These are phyloP conservation scores for Porcisia deanei DNA, from an alignment of 208 protist species.

Conservation along the genomic window DNA sequence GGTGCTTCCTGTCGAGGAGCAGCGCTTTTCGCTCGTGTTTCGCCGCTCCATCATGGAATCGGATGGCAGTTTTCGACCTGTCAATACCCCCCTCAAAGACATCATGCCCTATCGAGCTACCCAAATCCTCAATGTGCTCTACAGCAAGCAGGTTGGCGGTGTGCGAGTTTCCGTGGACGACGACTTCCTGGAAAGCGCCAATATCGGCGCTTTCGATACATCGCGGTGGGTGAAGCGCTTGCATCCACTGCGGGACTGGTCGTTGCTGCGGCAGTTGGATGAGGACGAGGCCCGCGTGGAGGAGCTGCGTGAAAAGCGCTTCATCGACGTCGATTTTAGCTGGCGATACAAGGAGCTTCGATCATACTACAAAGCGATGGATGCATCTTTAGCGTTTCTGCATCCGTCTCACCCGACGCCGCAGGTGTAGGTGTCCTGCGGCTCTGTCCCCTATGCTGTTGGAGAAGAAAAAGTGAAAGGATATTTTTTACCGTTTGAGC, in stretches of 20 bases:
- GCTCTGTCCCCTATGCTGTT: background rate
- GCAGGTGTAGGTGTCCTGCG: background rate
- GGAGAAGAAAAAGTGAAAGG: background rate
- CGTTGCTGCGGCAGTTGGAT: constrained; percentile 77
- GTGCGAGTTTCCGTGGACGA: constrained; percentile 81
- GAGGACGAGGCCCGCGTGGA: constrained; percentile 81
- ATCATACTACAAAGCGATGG: constrained; percentile 68
- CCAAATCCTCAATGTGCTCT: constrained; percentile 85
- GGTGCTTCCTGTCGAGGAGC: constrained; percentile 83
- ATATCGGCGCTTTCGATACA: constrained; percentile 87
- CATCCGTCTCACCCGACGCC: constrained; percentile 12
- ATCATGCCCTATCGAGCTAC: constrained; percentile 86
- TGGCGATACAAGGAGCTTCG: constrained; percentile 82
- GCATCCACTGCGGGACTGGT: constrained; percentile 84
- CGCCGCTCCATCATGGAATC: constrained; percentile 88
- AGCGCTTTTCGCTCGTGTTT: constrained; percentile 88
- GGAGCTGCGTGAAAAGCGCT: constrained; percentile 75
- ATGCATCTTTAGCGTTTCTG: constrained; percentile 35
- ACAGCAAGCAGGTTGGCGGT: constrained; percentile 82
- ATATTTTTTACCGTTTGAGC: background rate
- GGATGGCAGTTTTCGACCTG: constrained; percentile 75
- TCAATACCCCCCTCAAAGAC: constrained; percentile 62
- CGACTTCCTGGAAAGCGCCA: constrained; percentile 72
- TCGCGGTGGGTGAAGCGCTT: constrained; percentile 82
- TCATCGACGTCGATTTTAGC: constrained; percentile 78